Evolutionary conservation across 2,329 filamentous ascomycete genomes (phyloP).

Genomic region (Xylariaceae sp.): DNA sequence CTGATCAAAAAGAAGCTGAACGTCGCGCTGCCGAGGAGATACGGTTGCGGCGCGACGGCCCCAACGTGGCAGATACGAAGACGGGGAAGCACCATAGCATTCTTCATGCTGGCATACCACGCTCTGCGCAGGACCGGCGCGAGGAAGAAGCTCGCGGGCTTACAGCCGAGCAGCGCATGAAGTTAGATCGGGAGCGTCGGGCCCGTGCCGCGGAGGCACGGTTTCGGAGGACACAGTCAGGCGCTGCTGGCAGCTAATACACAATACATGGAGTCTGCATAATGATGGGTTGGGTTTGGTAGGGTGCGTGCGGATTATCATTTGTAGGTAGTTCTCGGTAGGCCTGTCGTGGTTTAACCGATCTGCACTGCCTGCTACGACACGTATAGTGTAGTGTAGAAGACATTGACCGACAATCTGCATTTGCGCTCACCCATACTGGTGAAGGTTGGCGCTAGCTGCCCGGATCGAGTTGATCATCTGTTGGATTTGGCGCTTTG

Average conservation of each 20-base stretch:
- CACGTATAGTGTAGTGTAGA: too few species aligned
- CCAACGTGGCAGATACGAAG: conserved; percentile 42
- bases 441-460: too few species aligned
- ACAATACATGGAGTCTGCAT: not conserved
- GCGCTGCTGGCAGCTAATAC: conserved; percentile 31
- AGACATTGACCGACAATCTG: too few species aligned
- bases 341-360: not conserved
- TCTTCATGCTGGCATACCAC: conserved; percentile 56
- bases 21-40: conserved; percentile 72
- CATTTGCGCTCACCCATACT: too few species aligned
- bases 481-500: too few species aligned
- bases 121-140: conserved; percentile 74
- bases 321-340: not conserved
- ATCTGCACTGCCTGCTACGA: not conserved
- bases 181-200: conserved; percentile 80
- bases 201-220: conserved; percentile 90
- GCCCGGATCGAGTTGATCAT: too few species aligned
- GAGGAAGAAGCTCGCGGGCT: conserved; percentile 81
- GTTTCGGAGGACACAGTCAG: conserved; percentile 62
- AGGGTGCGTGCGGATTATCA: not conserved
- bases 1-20: conserved; percentile 63
- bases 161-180: conserved; percentile 80
- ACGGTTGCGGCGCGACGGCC: conserved; percentile 63
- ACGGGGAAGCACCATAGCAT: conserved; percentile 46
- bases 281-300: not conserved